A percentile compares a stretch with the other conserved stretches of the same genome.
These are phyloP conservation scores for Epichloe scottii DNA, from an alignment of 2,329 filamentous ascomycete species.

Conservation along the genomic window DNA sequence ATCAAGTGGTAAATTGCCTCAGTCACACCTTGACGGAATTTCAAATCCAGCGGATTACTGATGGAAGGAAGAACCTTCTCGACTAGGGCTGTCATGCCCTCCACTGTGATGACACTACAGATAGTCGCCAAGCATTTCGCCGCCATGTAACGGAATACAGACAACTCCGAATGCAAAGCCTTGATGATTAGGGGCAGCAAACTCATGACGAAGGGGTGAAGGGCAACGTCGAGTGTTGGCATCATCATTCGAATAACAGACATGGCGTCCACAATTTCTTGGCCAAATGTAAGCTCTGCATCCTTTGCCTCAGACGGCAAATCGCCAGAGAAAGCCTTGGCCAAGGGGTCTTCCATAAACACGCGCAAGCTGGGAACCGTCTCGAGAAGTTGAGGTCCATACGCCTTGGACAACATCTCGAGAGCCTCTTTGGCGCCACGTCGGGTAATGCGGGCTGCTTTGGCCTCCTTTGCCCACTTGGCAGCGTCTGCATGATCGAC, in stretches of 20 bases:
- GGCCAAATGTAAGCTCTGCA: slow-evolving; percentile 63
- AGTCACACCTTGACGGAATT: slow-evolving; percentile 83
- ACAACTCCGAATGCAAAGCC: slow-evolving; percentile 75
- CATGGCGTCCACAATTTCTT: slow-evolving; percentile 87
- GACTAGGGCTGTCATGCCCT: slow-evolving; percentile 91
- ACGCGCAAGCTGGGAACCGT: slow-evolving; percentile 70
- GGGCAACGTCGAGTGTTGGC: slow-evolving; percentile 67
- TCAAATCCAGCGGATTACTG: slow-evolving; percentile 77
- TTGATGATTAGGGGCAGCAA: slow-evolving; percentile 78
- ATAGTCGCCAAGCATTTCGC: slow-evolving; percentile 96
- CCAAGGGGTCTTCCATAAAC: slow-evolving; percentile 73
- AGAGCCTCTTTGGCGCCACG: slow-evolving; percentile 89
- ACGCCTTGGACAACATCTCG: slow-evolving; percentile 71
- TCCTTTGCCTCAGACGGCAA: slow-evolving; percentile 64
- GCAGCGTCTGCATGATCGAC: slow-evolving; percentile 84
- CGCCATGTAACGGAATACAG: slow-evolving; percentile 90
- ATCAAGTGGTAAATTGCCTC: slow-evolving; percentile 96
- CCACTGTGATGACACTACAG: slow-evolving; percentile 89
- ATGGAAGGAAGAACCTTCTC: slow-evolving; percentile 87
- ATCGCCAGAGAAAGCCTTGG: slow-evolving; percentile 57
- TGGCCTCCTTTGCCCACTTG: slow-evolving; percentile 81
- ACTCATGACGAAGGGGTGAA: slow-evolving; percentile 70
- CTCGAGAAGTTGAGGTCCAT: slow-evolving; percentile 65
- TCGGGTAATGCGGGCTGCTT: slow-evolving; percentile 76
- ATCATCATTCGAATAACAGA: slow-evolving; percentile 84